Base-by-base conservation (phyloP, 225 moss, liverwort and hornwort genomes). In the Sphagnum contortum region DNA sequence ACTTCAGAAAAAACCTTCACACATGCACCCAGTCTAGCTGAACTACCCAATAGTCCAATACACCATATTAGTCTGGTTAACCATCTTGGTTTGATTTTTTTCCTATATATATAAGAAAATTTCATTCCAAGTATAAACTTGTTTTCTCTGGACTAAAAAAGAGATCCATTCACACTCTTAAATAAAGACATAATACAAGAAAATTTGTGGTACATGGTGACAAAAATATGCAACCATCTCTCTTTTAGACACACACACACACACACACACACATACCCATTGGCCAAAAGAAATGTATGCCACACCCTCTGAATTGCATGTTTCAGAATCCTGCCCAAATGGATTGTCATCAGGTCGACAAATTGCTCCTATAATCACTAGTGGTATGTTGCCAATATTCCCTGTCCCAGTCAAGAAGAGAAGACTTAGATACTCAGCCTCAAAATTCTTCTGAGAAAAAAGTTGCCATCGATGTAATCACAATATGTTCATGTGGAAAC, bases 281-380 rank as follows among this genome's bases (percentile, higher is more conserved):
- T 91, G 94, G 55, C 94, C 94, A 48, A 94, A 94, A 49, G 94
- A 89, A 47, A 94, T 85, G 58, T 94, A 94, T 8, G 94, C 94
- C 12, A 91, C 89, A 49, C 94, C 94, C 29, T 76, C 69, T 4
- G 78, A 77, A 10, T 83, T 83, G 68, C 94, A 94, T 14, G 62
- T 13, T 2, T 75, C 73, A 50, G 82, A 62, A 67, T 79, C 79
- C 3, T 73, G 63, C 3, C 85, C 89, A 68, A 94, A 94, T 3
- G 91, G 91, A 69, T 91, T 94, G 50, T 67, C 69, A 4, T 75
- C 66, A 47, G 87, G 87, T 29, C 85, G 76, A 59, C 91, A 94
- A 55, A 94, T 68, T 47, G 94, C 91, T 47, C 87, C 89, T n/a
- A 91, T 79, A 63, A 94, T 87, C 47, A 94, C 94, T 67, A 94